phyloP scores from a whole-genome alignment of 2,329 filamentous ascomycete species.

The Alternaria sp. region DNA sequence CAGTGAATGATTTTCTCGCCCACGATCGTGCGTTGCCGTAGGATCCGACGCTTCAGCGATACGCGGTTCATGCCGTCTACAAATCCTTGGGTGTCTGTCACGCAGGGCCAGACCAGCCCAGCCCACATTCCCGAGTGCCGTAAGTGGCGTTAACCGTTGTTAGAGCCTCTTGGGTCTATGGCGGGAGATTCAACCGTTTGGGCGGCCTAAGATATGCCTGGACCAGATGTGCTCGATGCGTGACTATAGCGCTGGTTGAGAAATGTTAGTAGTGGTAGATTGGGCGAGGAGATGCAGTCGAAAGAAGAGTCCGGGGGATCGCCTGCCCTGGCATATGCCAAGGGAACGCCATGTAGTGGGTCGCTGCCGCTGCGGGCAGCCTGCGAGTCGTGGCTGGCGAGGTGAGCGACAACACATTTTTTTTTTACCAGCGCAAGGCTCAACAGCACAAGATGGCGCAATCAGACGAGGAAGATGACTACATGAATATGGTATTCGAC shows the following conservation, averaged over 20 bases:
- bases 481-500: constrained; percentile 94
- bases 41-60: not conserved
- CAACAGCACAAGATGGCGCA: constrained; percentile 37
- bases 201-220: not conserved
- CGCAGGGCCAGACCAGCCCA: not conserved
- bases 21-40: not conserved
- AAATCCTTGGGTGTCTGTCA: not conserved
- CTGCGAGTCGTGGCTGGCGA: constrained; percentile 19
- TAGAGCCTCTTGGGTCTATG: not conserved
- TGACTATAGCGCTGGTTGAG: not conserved
- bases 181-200: not conserved
- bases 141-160: not conserved
- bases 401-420: constrained; percentile 5
- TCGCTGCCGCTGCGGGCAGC: constrained; percentile 11
- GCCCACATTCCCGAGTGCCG: not conserved
- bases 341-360: constrained; percentile 26
- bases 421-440: not conserved
- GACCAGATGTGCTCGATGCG: not conserved
- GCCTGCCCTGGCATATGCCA: constrained; percentile 21
- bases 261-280: not conserved
- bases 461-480: constrained; percentile 84
- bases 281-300: constrained; percentile 9
- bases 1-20: not conserved
- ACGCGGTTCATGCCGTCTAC: not conserved
- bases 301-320: constrained; percentile 24